Evolutionary conservation across 495 filamentous ascomycete species (phyloP).

Genomic region (Hypoxylon subgilvum): DNA sequence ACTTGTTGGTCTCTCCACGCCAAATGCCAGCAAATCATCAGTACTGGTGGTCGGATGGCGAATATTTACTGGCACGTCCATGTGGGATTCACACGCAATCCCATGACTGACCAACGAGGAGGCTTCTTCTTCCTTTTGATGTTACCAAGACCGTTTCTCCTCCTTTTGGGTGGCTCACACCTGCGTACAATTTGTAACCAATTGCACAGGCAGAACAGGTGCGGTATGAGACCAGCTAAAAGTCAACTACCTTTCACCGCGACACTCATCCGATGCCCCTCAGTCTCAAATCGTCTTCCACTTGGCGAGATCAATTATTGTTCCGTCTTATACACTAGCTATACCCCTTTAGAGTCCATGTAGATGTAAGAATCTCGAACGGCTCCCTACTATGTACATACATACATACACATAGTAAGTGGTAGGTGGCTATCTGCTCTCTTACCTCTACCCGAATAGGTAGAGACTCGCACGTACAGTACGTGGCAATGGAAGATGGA

Average conservation of each 20-base stretch:
- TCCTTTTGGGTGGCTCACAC: slow-evolving; percentile 8
- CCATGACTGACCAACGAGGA: background rate
- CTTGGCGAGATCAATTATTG: too few relatives aligned
- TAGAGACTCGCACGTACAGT: background rate
- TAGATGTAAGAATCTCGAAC: background rate
- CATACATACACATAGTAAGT: too few relatives aligned
- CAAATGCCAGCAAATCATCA: slow-evolving; percentile 16
- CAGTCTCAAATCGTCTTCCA: slow-evolving; percentile 6
- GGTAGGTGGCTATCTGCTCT: too few relatives aligned
- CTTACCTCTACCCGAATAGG: slow-evolving; percentile 1
- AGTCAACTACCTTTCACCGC: background rate
- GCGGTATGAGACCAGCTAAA: background rate
- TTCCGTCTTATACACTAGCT: too few relatives aligned
- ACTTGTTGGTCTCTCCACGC: slow-evolving; percentile 3
- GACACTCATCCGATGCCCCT: slow-evolving; percentile 13
- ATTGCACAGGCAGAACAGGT: slow-evolving; percentile 7
- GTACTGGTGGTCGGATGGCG: slow-evolving; percentile 5
- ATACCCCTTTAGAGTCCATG: too few relatives aligned
- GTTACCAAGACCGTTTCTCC: slow-evolving; percentile 4
- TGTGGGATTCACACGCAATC: slow-evolving; percentile 13
- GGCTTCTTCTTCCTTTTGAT: background rate
- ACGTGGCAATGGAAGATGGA: background rate
- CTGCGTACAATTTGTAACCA: background rate
- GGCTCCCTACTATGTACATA: background rate
- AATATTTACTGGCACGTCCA: slow-evolving; percentile 14